Evolutionary conservation across 2,329 filamentous ascomycete species (phyloP), one percentile per base, ranked within the genome.

Genomic region (Aspergillus brunneoviolaceus): DNA sequence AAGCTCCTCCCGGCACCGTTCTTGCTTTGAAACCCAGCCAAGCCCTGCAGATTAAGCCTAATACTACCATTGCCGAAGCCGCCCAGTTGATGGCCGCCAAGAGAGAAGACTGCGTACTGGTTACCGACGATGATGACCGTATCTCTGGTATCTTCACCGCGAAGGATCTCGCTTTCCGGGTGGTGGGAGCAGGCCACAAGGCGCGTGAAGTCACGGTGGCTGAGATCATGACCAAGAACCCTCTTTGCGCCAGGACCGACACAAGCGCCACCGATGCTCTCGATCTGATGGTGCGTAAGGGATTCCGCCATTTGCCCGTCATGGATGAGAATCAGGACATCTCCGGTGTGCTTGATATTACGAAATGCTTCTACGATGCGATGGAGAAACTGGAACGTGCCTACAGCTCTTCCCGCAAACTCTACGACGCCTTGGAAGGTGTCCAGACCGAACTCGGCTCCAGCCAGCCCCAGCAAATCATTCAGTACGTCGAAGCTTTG

Each of bases 321-420:
- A 99, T 99, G 95, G 95, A 99, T 78, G 95, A 99, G 82, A 98
- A 99, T 77, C 95, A 99, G 79, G 94, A 99, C 73, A 99, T 99
- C 64, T 96, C 93, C 7, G 95, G 95, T 81, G 93, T 99, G 67
- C 82, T 99, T 57, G 95, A 99, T 77, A 99, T 99, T 70, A 99
- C 95, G 59, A 99, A 98, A 80, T 99, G 95, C 80, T 99, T 99
- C 79, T 99, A 99, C 79, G 95, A 99, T 79, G 95, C 95, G 49
- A 99, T 99, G 95, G 95, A 99, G 82, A 99, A 99, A 82, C 82
- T 99, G 62, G 95, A 99, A 82, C 89, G 95, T 55, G 95, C 95
- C 54, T 99, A 99, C 77, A 92, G 92, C 66, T 98, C 95, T 16
- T 99, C 95, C n/a, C 88, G 95, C 68, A 96, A 97, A 79, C 85